Evolutionary conservation across 116 monocot species (phyloP).

Genomic region (Trichopus zeylanicus): DNA sequence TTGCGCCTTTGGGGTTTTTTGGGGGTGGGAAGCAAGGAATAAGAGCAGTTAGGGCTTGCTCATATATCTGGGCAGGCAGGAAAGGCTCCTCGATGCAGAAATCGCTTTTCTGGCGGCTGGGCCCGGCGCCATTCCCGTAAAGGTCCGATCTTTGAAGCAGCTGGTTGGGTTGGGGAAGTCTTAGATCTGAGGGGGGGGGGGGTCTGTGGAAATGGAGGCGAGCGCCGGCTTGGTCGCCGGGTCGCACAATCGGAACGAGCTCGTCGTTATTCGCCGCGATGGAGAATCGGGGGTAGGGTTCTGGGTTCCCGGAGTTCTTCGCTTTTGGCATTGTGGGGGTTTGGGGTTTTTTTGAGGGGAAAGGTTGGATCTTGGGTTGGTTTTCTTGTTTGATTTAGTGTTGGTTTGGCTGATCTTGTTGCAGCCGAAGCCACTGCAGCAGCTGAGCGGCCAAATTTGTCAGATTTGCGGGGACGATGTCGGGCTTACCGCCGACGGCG

Average conservation of each 20-base stretch:
- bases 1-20: not conserved
- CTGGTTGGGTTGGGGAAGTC: not conserved
- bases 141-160: not conserved
- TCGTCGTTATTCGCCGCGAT: constrained; percentile 90
- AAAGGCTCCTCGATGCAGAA: too few species aligned
- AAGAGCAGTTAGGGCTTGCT: constrained; percentile 5
- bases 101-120: not conserved
- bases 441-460: constrained; percentile 62
- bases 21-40: constrained; percentile 17
- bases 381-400: not conserved
- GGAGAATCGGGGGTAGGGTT: constrained; percentile 54
- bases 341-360: not conserved
- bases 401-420: not conserved
- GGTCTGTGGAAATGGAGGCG: constrained; percentile 56
- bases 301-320: not conserved
- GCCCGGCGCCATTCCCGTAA: not conserved
- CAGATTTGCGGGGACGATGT: constrained; percentile 95
- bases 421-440: constrained; percentile 56
- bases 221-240: constrained; percentile 91
- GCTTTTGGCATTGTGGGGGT: not conserved
- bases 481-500: constrained; percentile 60
- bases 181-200: not conserved
- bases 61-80: too few species aligned
- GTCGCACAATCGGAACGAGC: constrained; percentile 93
- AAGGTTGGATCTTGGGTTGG: not conserved